A percentile compares a stretch with the other conserved stretches of the same genome.
phyloP scores from a whole-genome alignment of 805 yeast genomes.

The Yamadazyma takamatsuzukensis region DNA sequence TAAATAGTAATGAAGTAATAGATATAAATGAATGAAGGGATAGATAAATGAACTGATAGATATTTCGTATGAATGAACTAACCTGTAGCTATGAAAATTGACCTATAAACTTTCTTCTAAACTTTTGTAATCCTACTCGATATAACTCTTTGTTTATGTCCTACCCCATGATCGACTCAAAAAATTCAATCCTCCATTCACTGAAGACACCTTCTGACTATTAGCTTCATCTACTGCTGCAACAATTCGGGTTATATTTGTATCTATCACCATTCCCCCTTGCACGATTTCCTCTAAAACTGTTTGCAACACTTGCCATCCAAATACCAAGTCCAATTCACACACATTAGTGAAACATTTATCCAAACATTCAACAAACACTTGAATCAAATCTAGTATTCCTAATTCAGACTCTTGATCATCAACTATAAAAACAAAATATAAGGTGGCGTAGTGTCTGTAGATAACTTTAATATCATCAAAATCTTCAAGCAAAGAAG shows the following conservation, averaged over 20 bases:
- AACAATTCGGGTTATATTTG: slow-evolving; percentile 77
- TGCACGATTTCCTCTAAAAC: slow-evolving; percentile 90
- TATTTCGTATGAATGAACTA: no score
- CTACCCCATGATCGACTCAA: no score
- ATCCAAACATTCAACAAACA: slow-evolving; percentile 92
- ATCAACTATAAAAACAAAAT: slow-evolving; percentile 93
- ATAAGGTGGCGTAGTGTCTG: slow-evolving; percentile 92
- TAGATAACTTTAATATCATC: slow-evolving; percentile 86
- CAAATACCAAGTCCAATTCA: slow-evolving; percentile 94
- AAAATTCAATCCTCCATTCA: slow-evolving; percentile 17
- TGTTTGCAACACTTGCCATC: slow-evolving; percentile 94
- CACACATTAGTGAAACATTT: slow-evolving; percentile 92
- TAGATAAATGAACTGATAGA: no score
- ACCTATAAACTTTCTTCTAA: no score
- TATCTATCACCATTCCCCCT: slow-evolving; percentile 97
- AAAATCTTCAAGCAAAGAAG: slow-evolving; percentile 66
- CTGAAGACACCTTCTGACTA: slow-evolving; percentile 38
- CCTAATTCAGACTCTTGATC: slow-evolving; percentile 95
- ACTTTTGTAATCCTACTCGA: no score
- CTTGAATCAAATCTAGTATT: slow-evolving; percentile 89
- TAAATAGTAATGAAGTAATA: slow-evolving; percentile 1
- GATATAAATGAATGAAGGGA: not conserved
- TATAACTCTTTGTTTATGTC: no score
- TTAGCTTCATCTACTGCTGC: slow-evolving; percentile 75
- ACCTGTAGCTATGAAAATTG: no score